These are phyloP conservation scores for Tetradesmus obliquus DNA, from an alignment of 139 green algal species.

Conservation along the genomic window DNA sequence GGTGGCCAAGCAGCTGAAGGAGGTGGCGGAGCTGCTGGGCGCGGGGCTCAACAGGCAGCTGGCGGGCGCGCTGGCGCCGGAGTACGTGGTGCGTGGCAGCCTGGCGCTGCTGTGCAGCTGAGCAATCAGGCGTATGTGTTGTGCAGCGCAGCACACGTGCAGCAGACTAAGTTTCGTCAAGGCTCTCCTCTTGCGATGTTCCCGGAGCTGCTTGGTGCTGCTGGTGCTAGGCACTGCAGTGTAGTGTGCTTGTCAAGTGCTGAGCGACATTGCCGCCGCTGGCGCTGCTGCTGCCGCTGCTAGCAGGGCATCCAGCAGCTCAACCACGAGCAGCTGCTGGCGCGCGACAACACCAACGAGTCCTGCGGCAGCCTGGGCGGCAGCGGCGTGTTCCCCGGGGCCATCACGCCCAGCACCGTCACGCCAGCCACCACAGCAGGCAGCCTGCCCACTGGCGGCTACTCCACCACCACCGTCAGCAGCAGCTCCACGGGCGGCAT, in stretches of 20 bases:
- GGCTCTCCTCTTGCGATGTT: neutral
- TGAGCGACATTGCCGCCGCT: neutral
- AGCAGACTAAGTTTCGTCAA: too few species aligned
- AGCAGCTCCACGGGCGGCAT: neutral
- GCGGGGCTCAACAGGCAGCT: constrained; percentile 25
- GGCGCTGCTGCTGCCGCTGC: neutral
- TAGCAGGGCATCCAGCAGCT: constrained; percentile 36
- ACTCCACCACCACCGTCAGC: constrained; percentile 14
- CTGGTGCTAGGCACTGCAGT: neutral
- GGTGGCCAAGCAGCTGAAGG: constrained; percentile 42
- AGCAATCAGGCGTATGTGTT: too few species aligned
- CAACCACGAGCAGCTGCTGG: constrained; percentile 29
- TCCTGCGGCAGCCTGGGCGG: constrained; percentile 5
- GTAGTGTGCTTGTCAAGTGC: neutral
- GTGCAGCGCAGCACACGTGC: neutral
- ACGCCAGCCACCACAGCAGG: constrained; percentile 34
- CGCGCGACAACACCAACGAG: neutral
- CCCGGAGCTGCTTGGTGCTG: neutral
- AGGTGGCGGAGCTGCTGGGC: constrained; percentile 43
- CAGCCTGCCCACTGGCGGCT: neutral
- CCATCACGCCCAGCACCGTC: constrained; percentile 18
- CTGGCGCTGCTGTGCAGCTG: too few species aligned
- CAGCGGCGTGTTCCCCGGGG: neutral
- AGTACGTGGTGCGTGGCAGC: constrained; percentile 34
- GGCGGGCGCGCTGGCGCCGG: neutral